Evolutionary conservation across 2,329 filamentous ascomycete genomes (phyloP), one percentile per base, ranked within the genome.

Genomic region (Alternaria longipes): DNA sequence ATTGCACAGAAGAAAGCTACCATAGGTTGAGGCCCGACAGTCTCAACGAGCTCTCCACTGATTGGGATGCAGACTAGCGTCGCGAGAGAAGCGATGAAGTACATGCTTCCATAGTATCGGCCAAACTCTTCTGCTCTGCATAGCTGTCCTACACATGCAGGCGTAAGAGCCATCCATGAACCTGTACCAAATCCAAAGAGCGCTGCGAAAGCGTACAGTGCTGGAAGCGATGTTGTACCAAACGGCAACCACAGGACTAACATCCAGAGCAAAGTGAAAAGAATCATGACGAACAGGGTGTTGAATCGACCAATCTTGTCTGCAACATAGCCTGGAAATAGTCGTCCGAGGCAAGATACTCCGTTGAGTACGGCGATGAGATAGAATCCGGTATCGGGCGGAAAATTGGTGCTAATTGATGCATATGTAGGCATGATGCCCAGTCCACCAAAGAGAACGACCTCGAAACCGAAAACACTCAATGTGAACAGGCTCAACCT

Each of bases 71-170:
- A 78, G 2, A 78, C 69, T 3, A 79, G 62, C 5, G 75, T 74
- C 5, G 76, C 74, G n/a, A 79, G 59, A 57, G 71, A 74, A 4
- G 75, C 75, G 8, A 79, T 66, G 59, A 78, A 78, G 54, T 78
- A 79, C 69, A 78, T 71, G 1, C 85, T 85, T 0, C 86, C 85
- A 67, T 87, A 82, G 11, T 85, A 79, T 18, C 82, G 80, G 9
- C 83, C 83, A 66, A 82, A 83, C 40, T 84, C 81, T 40, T 83
- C 70, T 8, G 78, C 79, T 32, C 79, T 72, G 59, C 82, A 84
- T 7, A 85, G 73, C 64, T 84, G 81, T 3, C 81, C 81, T 4
- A 85, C 73, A 54, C 82, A 84, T 20, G 82, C 81, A 8, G 82
- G 81, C 0, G 77, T 80, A 14, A 84, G 64, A 3, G 76, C 73